Evolutionary conservation across 2,329 filamentous ascomycete species (phyloP).

Genomic region (Aspergillus persii): DNA sequence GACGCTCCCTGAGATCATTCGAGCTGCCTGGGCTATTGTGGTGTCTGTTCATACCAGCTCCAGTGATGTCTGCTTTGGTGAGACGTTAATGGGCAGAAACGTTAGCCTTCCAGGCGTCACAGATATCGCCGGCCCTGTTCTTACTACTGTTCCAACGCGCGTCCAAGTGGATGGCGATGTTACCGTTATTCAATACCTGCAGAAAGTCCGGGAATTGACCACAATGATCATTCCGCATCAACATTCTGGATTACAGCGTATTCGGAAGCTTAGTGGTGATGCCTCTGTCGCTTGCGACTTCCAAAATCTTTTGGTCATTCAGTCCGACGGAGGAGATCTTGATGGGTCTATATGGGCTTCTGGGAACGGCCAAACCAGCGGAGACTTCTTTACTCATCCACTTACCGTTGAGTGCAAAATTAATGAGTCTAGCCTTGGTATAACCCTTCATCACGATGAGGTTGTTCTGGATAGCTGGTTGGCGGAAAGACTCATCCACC

Average conservation of each 20-base stretch:
- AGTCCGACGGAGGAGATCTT: conserved; percentile 26
- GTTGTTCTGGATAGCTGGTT: conserved; percentile 53
- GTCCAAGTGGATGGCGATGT: conserved; percentile 38
- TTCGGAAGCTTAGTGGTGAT: conserved; percentile 53
- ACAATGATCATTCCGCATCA: conserved; percentile 62
- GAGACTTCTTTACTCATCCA: conserved; percentile 58
- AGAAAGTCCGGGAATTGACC: conserved; percentile 56
- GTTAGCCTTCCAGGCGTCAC: conserved; percentile 50
- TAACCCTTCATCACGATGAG: conserved; percentile 66
- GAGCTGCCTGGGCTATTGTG: conserved; percentile 53
- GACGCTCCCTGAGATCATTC: conserved; percentile 52
- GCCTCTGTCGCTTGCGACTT: conserved; percentile 46
- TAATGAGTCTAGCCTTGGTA: conserved; percentile 51
- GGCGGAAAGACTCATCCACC: conserved; percentile 55
- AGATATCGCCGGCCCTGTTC: conserved; percentile 46
- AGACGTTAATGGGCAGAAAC: conserved; percentile 55
- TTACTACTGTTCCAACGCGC: conserved; percentile 39
- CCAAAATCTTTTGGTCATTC: conserved; percentile 48
- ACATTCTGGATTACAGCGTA: conserved; percentile 57
- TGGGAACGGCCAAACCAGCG: conserved; percentile 53
- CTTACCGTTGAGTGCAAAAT: conserved; percentile 66
- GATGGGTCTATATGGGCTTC: conserved; percentile 29
- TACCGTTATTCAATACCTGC: conserved; percentile 51
- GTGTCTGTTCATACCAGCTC: conserved; percentile 49
- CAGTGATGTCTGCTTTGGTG: conserved; percentile 54